These are phyloP conservation scores for Lachnellula willkommii DNA, from an alignment of 2,329 filamentous ascomycete species.

Conservation along the genomic window DNA sequence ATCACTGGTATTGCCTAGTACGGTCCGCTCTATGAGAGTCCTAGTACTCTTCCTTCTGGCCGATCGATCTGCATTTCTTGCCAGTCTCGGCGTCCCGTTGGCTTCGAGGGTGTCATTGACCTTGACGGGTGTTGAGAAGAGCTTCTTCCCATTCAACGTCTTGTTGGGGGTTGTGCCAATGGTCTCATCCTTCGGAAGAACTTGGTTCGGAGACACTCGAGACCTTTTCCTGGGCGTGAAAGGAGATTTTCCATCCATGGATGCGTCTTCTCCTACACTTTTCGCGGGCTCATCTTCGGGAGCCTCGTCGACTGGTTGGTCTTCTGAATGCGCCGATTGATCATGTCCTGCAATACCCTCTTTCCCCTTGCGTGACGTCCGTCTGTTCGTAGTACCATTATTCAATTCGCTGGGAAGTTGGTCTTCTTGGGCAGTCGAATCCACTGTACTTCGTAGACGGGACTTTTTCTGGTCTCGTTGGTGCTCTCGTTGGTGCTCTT, in stretches of 20 bases:
- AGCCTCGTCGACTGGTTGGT: background rate
- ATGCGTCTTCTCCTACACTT: background rate
- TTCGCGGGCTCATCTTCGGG: background rate
- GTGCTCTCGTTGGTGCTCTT: conserved; percentile 7
- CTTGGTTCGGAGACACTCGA: background rate
- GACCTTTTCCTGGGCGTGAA: conserved; percentile 6
- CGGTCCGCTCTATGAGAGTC: conserved; percentile 66
- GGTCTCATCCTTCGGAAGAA: background rate
- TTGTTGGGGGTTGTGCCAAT: conserved; percentile 21
- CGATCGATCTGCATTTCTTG: conserved; percentile 63
- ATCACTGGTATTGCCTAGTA: conserved; percentile 59
- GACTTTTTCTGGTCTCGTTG: conserved; percentile 12
- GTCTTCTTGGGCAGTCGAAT: background rate
- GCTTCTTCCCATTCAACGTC: conserved; percentile 17
- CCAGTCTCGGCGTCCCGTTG: conserved; percentile 25
- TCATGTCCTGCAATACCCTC: background rate
- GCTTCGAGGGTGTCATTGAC: conserved; percentile 7
- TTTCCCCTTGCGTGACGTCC: background rate
- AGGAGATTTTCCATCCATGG: background rate
- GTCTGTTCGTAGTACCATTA: background rate
- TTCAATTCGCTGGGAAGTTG: background rate
- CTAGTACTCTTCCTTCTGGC: conserved; percentile 80
- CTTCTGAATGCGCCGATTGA: background rate
- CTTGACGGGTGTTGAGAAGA: conserved; percentile 30
- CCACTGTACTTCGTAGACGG: conserved; percentile 6